These are phyloP conservation scores for Ilex aquifolium DNA, from an alignment of 257 asterid genomes.

Conservation along the genomic window DNA sequence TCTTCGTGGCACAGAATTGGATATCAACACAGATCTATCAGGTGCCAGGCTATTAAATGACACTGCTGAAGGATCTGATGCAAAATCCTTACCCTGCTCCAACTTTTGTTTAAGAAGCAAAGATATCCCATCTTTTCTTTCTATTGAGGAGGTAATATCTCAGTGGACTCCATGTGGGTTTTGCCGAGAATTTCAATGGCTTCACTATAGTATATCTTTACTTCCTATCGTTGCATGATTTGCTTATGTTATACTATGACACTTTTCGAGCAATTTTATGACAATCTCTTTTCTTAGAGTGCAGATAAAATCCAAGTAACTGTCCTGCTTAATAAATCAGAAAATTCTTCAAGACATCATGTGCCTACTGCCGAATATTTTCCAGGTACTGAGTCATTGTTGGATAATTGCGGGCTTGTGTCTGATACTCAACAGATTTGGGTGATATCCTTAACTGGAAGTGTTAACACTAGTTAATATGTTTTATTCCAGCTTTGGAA, in stretches of 20 bases:
- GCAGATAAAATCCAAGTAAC: conserved; percentile 76
- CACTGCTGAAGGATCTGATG: conserved; percentile 35
- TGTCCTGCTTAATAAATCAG: conserved; percentile 70
- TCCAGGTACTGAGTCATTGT: conserved; percentile 54
- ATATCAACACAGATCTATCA: conserved; percentile 40
- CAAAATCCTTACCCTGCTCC: conserved; percentile 50
- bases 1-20: conserved; percentile 57
- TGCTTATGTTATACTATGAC: background rate
- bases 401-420: background rate
- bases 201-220: background rate
- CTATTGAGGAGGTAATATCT: conserved; percentile 68
- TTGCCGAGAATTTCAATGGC: conserved; percentile 1
- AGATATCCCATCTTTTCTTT: conserved; percentile 32
- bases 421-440: background rate
- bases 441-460: no score
- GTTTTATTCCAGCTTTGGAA: conserved; percentile 48
- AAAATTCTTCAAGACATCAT: conserved; percentile 48
- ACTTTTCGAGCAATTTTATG: conserved; percentile 14
- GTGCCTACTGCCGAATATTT: conserved; percentile 75
- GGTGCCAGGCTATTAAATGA: conserved; percentile 32
- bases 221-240: conserved; percentile 5
- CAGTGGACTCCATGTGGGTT: background rate
- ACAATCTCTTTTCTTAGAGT: conserved; percentile 43
- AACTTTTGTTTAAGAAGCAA: conserved; percentile 41
- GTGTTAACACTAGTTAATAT: conserved; percentile 17